These are phyloP conservation scores for Boechera stricta DNA, from an alignment of 345 rosid genomes.

Conservation along the genomic window DNA sequence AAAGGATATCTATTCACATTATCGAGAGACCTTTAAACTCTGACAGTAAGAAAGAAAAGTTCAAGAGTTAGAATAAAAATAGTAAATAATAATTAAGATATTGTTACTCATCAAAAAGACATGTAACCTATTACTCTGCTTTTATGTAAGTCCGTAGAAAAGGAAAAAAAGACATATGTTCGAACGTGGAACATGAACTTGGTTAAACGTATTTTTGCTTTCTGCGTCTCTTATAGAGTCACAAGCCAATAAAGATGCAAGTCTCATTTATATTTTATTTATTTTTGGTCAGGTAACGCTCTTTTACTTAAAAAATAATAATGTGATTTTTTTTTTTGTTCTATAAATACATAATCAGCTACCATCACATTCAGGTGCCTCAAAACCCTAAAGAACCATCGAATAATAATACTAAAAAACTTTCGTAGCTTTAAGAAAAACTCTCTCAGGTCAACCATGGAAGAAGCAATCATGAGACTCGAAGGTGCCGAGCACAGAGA, in stretches of 20 bases:
- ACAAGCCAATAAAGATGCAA: conserved; percentile 27
- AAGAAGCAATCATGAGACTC: conserved; percentile 43
- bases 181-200: conserved; percentile 39
- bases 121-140: conserved; percentile 22
- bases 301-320: not conserved
- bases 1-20: conserved; percentile 21
- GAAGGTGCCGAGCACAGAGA: conserved; percentile 41
- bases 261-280: not conserved
- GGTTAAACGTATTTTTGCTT: conserved; percentile 28
- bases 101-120: conserved; percentile 25
- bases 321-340: not conserved
- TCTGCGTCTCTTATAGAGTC: conserved; percentile 21
- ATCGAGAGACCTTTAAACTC: conserved; percentile 29
- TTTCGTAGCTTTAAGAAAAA: not conserved
- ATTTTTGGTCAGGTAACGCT: not conserved
- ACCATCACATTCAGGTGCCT: conserved; percentile 41
- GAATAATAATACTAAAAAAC: not conserved
- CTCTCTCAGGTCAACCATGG: conserved; percentile 30
- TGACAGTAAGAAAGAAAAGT: conserved; percentile 21
- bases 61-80: not conserved
- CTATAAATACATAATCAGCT: conserved; percentile 39
- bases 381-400: conserved; percentile 32
- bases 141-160: conserved; percentile 18
- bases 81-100: conserved; percentile 2
- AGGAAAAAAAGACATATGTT: conserved; percentile 2